Percentiles rank a stretch among this genome's conserved stretches.
Evolutionary conservation across 2,329 filamentous ascomycete species (phyloP).

Genomic region (Arachnopeziza araneosa): DNA sequence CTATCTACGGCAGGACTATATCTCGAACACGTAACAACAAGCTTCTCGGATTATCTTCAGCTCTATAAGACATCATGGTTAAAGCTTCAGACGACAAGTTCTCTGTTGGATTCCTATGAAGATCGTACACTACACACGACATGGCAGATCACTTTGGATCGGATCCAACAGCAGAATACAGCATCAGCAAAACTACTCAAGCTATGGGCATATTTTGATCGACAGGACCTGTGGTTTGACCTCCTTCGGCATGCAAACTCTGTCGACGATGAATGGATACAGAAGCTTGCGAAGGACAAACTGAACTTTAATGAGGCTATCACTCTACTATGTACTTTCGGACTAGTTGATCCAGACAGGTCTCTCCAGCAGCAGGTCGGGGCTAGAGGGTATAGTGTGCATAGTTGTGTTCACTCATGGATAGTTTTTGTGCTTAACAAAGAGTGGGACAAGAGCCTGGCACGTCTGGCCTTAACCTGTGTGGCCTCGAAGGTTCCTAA

Average conservation of each 20-base stretch:
- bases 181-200: slow-evolving; percentile 32
- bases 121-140: slow-evolving; percentile 15
- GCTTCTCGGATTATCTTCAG: slow-evolving; percentile 15
- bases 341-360: slow-evolving; percentile 10
- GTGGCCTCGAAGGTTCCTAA: slow-evolving; percentile 8
- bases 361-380: slow-evolving; percentile 5
- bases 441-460: slow-evolving; percentile 10
- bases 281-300: slow-evolving; percentile 9
- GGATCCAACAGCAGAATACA: slow-evolving; percentile 29
- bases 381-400: slow-evolving; percentile 12
- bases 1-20: slow-evolving; percentile 8
- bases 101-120: slow-evolving; percentile 11
- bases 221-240: slow-evolving; percentile 41
- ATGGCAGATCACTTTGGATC: slow-evolving; percentile 35
- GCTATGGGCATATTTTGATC: slow-evolving; percentile 39
- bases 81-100: slow-evolving; percentile 10
- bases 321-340: slow-evolving; percentile 9
- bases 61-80: slow-evolving; percentile 13
- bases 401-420: slow-evolving; percentile 15
- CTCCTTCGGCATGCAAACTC: slow-evolving; percentile 29
- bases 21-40: slow-evolving; percentile 3
- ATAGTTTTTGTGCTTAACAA: slow-evolving; percentile 9
- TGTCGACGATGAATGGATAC: slow-evolving; percentile 10
- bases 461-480: slow-evolving; percentile 6
- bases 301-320: slow-evolving; percentile 11